Percentiles rank a stretch among this genome's conserved stretches.
Conservation (phyloP, 805 yeast genomes). For the Limtongozyma cylindracea region DNA sequence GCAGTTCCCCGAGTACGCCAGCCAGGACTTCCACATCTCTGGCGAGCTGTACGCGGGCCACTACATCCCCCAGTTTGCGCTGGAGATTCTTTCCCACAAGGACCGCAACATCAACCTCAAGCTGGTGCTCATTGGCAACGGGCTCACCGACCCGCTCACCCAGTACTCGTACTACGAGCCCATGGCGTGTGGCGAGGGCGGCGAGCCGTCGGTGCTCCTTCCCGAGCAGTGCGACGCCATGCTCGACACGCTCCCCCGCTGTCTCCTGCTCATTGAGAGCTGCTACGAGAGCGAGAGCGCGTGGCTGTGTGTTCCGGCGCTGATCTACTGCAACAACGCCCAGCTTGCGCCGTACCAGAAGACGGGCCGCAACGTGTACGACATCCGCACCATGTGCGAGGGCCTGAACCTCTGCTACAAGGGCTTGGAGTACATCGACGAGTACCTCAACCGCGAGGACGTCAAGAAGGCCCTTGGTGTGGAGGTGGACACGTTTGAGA, state of each 20-base stretch:
- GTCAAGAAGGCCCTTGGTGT: constrained; percentile 77
- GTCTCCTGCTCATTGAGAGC: constrained; percentile 45
- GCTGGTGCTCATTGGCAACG: constrained; percentile 79
- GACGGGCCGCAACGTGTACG: constrained; percentile 83
- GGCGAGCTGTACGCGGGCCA: constrained; percentile 93
- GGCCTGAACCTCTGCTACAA: constrained; percentile 48
- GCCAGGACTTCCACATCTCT: constrained; percentile 42
- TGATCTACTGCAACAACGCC: constrained; percentile 68
- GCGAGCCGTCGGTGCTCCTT: constrained; percentile 40
- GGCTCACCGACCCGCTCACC: constrained; percentile 62
- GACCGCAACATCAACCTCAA: constrained; percentile 13
- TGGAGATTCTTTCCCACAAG: constrained; percentile 47
- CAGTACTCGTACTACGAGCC: constrained; percentile 66
- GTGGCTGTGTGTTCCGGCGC: constrained; percentile 72
- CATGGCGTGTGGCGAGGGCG: constrained; percentile 46
- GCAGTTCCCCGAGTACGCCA: constrained; percentile 45
- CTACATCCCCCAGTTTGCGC: constrained; percentile 75
- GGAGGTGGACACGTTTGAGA: constrained; percentile 53
- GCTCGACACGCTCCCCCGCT: constrained; percentile 40
- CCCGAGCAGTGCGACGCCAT: constrained; percentile 47
- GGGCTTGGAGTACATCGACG: constrained; percentile 49
- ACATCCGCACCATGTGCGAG: constrained; percentile 61
- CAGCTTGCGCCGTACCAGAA: constrained; percentile 29
- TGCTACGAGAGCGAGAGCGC: constrained; percentile 59
- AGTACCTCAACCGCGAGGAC: constrained; percentile 50